A percentile compares a stretch with the other conserved stretches of the same genome.
Conservation (phyloP, 75 land plant species). For the Selaginella tamariscina region DNA sequence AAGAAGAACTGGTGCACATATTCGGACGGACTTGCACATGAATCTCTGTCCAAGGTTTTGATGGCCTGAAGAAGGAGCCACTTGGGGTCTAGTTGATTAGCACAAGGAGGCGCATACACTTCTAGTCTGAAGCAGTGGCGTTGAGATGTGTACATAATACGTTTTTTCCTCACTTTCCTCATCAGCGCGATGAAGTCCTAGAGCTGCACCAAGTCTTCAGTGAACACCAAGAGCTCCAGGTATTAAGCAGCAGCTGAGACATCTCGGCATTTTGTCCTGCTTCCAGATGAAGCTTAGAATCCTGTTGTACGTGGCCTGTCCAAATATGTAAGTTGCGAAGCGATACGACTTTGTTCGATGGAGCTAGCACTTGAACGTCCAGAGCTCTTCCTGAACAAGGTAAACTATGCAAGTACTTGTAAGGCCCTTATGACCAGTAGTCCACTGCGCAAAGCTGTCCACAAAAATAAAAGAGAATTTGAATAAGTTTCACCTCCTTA, state of each 20-base stretch:
- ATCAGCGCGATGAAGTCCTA: not conserved
- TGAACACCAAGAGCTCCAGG: not conserved
- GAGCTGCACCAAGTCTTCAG: not conserved
- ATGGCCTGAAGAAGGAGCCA: conserved; percentile 7
- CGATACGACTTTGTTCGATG: not conserved
- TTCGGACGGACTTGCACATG: conserved; percentile 1
- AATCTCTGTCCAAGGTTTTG: conserved; percentile 1
- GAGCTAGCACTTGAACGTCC: not conserved
- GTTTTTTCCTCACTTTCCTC: not conserved
- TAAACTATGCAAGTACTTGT: not conserved
- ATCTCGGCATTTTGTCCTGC: not conserved
- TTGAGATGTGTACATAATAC: not conserved
- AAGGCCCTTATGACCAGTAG: not conserved
- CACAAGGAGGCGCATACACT: not conserved
- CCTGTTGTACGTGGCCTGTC: not conserved
- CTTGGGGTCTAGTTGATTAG: not conserved
- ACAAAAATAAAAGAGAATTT: no score
- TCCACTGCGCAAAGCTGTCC: not conserved
- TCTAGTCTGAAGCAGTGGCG: not conserved
- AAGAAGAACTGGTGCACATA: not conserved
- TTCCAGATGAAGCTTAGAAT: not conserved
- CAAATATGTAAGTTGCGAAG: not conserved
- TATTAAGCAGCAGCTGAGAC: not conserved
- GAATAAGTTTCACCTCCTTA: no score
- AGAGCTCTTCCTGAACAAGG: not conserved